Evolutionary conservation across 495 filamentous ascomycete genomes (phyloP), one percentile per base, ranked within the genome.

Genomic region (Penicillium malachiteum): DNA sequence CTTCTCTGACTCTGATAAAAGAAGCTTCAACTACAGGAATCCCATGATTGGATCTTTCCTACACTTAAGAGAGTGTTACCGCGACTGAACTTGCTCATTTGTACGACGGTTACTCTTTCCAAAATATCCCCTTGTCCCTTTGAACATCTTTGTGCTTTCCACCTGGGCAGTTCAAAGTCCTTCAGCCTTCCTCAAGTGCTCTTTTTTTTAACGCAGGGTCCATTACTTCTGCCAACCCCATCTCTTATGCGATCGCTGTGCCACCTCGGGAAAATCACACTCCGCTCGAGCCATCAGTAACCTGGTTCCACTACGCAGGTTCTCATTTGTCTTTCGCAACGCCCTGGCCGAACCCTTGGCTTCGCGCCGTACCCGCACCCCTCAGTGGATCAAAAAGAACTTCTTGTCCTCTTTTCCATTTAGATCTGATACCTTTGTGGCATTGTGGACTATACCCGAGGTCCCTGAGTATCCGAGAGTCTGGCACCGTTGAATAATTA

Each of bases 231-330:
- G 16, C 50, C 58, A 62, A 54, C 54, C 55, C 53, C 52, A 57
- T 53, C 54, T 44, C 37, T 52, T 17, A 44, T 48, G 50, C 57
- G 58, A 62, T 64, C 64, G 52, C 45, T 53, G 64, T 67, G n/a
- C 34, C 43, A 67, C 62, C 56, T 58, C 58, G 58, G 60, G 62
- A 63, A 62, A 57, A 56, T 65, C 58, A 18, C 42, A 17, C 41
- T 51, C 42, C 51, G 46, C 50, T 41, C 43, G 52, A 59, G 37
- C 21, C 33, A 52, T 48, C 44, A 31, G 38, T 16, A 13, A 21
- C 38, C 21, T 32, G 21, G 54, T 56, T 47, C 46, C 55, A 64
- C 55, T 35, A 16, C 40, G 12, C 18, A 35, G 48, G 46, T 42
- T 58, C 53, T 62, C 39, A 56, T 64, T 64, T 59, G 52, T 55